phyloP scores from a whole-genome alignment of 2,329 filamentous ascomycete genomes.

The Westerdykella aurantiaca region DNA sequence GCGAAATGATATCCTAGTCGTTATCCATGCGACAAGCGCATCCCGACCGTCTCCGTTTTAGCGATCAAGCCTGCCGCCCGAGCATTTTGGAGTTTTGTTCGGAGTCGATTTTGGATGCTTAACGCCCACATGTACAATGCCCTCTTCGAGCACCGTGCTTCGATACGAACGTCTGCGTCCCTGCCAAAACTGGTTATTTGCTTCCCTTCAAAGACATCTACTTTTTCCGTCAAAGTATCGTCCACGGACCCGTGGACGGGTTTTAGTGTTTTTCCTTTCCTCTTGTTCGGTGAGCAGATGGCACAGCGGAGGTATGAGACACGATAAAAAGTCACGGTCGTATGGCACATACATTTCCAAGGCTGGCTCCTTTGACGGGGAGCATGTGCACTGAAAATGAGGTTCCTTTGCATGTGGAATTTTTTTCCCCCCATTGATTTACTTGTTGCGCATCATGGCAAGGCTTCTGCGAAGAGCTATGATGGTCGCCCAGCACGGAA shows the following conservation, averaged over 20 bases:
- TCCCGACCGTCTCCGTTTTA: conserved; percentile 27
- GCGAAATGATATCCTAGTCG: conserved; percentile 38
- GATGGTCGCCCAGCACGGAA: conserved; percentile 4
- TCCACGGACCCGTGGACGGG: conserved; percentile 29
- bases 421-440: conserved; percentile 24
- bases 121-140: conserved; percentile 31
- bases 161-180: conserved; percentile 33
- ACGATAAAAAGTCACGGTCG: conserved; percentile 30
- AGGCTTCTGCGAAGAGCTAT: conserved; percentile 3
- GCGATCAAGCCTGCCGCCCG: conserved; percentile 25
- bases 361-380: conserved; percentile 19
- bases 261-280: conserved; percentile 24
- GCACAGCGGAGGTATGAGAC: conserved; percentile 12
- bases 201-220: conserved; percentile 10
- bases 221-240: conserved; percentile 8
- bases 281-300: conserved; percentile 24
- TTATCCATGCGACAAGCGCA: conserved; percentile 33
- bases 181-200: conserved; percentile 30
- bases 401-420: conserved; percentile 32
- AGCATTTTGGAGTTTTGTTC: conserved; percentile 31
- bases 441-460: conserved; percentile 17
- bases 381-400: conserved; percentile 24
- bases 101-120: conserved; percentile 31
- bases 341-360: conserved; percentile 24
- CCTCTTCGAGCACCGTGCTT: conserved; percentile 28